phyloP scores from a whole-genome alignment of 805 yeast genomes.

The Myxozyma lipomycoides region DNA sequence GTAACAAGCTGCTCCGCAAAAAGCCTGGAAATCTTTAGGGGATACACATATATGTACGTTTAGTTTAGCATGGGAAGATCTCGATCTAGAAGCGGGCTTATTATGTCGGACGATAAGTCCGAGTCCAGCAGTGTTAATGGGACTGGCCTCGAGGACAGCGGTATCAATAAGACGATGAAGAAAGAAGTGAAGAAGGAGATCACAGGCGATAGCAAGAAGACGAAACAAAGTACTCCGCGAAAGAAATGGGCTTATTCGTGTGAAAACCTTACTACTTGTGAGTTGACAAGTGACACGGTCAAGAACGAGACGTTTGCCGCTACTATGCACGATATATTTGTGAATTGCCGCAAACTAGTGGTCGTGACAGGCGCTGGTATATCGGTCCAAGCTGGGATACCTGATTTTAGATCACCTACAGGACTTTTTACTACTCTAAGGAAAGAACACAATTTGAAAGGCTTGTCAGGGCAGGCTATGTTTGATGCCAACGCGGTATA shows the following conservation, averaged over 20 bases:
- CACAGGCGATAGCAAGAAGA: background rate
- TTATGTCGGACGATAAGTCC: too few relatives aligned
- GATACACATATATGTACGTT: too few relatives aligned
- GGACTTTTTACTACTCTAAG: slow-evolving; percentile 65
- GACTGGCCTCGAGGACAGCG: too few relatives aligned
- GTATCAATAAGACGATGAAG: too few relatives aligned
- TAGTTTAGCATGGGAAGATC: too few relatives aligned
- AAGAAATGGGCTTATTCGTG: background rate
- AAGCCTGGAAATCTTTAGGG: too few relatives aligned
- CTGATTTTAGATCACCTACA: slow-evolving; percentile 75
- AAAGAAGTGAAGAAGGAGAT: background rate
- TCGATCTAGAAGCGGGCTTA: too few relatives aligned
- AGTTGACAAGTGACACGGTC: background rate
- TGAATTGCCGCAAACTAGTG: slow-evolving; percentile 53
- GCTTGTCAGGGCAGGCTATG: slow-evolving; percentile 57
- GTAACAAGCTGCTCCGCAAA: too few relatives aligned
- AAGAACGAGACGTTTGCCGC: slow-evolving; percentile 2
- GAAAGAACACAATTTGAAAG: slow-evolving; percentile 37
- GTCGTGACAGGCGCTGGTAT: slow-evolving; percentile 87
- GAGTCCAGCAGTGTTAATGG: too few relatives aligned
- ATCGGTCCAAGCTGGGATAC: slow-evolving; percentile 87
- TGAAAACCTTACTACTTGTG: background rate
- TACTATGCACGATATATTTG: slow-evolving; percentile 7
- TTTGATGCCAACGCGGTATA: slow-evolving; percentile 73
- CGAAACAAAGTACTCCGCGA: background rate